Evolutionary conservation across 352 stramenopile species (phyloP), one percentile per base, ranked within the genome.

Genomic region (Phytopythium montanum): DNA sequence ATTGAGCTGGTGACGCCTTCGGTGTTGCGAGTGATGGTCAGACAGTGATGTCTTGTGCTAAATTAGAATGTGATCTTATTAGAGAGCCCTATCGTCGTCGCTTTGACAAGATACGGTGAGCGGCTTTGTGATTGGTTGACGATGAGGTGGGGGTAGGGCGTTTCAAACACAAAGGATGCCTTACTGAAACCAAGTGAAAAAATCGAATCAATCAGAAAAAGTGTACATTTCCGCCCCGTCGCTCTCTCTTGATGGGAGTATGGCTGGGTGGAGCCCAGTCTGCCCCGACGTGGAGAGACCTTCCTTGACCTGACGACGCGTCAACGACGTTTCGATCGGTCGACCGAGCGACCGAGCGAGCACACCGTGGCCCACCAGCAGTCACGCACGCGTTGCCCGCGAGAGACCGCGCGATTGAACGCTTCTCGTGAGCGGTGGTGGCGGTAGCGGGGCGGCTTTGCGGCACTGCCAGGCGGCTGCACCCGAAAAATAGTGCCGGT

Each of bases 371-470:
- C 18, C n/a, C n/a, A n/a, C n/a, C n/a, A n/a, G n/a, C 25, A 8
- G 3, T 23, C 44, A 29, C 23, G 23, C 45, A 51, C 21, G 45
- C 45, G 31, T 23, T 28, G 16, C 18, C 21, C 49, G 49, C n/a
- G n/a, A 49, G 38, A 41, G 36, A 25, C 52, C 52, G 48, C 52
- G 49, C 52, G 52, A 58, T 58, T 9, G 52, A 58, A 58, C 52
- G 51, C 14, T 34, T 4, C 46, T 53, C 46, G 29, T n/a, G n/a
- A n/a, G n/a, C n/a, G n/a, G n/a, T n/a, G n/a, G n/a, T n/a, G n/a
- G n/a, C n/a, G n/a, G n/a, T n/a, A n/a, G n/a, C n/a, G n/a, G n/a
- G n/a, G n/a, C n/a, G n/a, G n/a, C n/a, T n/a, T n/a, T n/a, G n/a
- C n/a, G 4, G 18, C 49, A 44, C 34, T 55, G 31, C 31, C 19